These are phyloP conservation scores for Bipolaris victoriae DNA, from an alignment of 2,329 filamentous ascomycete species.

Conservation along the genomic window DNA sequence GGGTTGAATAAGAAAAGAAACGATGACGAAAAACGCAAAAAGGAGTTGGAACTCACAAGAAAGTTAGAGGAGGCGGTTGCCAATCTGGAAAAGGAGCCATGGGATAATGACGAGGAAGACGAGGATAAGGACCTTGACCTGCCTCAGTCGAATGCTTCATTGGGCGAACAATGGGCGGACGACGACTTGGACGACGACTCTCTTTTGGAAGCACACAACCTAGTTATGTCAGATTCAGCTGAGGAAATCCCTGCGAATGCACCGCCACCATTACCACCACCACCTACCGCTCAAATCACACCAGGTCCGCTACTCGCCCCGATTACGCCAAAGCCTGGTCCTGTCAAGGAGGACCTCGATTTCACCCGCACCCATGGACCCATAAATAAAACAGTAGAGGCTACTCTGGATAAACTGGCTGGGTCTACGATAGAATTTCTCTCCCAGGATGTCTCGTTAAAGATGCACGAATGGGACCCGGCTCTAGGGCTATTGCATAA, in stretches of 20 bases:
- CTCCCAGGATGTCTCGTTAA: constrained; percentile 37
- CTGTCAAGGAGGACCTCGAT: constrained; percentile 22
- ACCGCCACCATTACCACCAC: constrained; percentile 7
- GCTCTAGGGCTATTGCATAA: constrained; percentile 36
- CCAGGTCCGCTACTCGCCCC: neutral
- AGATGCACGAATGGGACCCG: constrained; percentile 34
- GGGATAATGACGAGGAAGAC: constrained; percentile 36
- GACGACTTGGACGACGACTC: constrained; percentile 45
- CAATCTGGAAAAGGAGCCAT: constrained; percentile 40
- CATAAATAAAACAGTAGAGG: constrained; percentile 36
- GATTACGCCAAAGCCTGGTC: neutral
- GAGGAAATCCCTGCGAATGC: constrained; percentile 14
- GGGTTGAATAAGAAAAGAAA: constrained; percentile 32
- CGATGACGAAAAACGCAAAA: constrained; percentile 27
- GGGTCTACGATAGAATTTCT: constrained; percentile 41
- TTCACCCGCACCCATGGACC: constrained; percentile 42
- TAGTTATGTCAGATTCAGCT: constrained; percentile 34
- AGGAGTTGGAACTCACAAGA: constrained; percentile 27
- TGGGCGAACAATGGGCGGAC: constrained; percentile 30
- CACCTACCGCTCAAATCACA: neutral
- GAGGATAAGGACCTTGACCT: constrained; percentile 18
- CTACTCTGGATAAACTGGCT: constrained; percentile 31
- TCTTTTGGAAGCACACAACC: constrained; percentile 38
- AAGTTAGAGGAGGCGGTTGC: constrained; percentile 32
- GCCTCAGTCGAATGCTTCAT: constrained; percentile 9